Evolutionary conservation across 139 green algal species (phyloP), one percentile per base, ranked within the genome.

Genomic region (Chlorella sp.): DNA sequence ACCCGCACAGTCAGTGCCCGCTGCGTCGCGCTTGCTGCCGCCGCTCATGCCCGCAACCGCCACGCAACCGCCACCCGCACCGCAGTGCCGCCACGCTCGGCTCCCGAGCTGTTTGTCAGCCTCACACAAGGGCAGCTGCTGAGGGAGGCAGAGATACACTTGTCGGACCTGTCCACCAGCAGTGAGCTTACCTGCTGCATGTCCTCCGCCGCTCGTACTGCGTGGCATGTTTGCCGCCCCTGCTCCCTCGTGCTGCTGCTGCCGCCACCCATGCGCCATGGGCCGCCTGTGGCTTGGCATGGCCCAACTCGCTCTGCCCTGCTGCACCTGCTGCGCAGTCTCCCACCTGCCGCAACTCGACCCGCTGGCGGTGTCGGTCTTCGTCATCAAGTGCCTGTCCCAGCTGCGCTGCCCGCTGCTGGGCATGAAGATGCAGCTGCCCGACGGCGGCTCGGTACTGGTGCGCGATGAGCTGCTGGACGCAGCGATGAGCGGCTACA

Each of bases 21-120:
- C n/a, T n/a, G n/a, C n/a, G n/a, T n/a, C n/a, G n/a, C n/a, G n/a
- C n/a, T n/a, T 51, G 44, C 44, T 9, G 44, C 51, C 51, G 51
- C 51, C 51, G 51, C 51, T 60, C 51, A 21, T 60, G 51, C 51
- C 51, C 51, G 51, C 51, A 60, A 60, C 51, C 51, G 51, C 11
- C 51, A 15, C 51, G 51, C 73, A 67, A 64, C 56, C 56, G 36
- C 56, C 65, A 32, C n/a, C 25, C 51, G 47, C 51, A 57, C 28
- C 85, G 72, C 83, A 90, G 87, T 90, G 9, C 23, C 25, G 15
- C 83, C 87, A 13, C 36, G 34, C 20, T 74, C 63, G 25, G 83
- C 83, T n/a, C 83, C 87, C 5, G 83, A 83, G 56, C 87, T 90
- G 5, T 90, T 90, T 55, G 57, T 90, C 17, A 88, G 82, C 72